Base-by-base conservation (phyloP, 2,329 filamentous ascomycete species). In the Ceratocystis cubensis region DNA sequence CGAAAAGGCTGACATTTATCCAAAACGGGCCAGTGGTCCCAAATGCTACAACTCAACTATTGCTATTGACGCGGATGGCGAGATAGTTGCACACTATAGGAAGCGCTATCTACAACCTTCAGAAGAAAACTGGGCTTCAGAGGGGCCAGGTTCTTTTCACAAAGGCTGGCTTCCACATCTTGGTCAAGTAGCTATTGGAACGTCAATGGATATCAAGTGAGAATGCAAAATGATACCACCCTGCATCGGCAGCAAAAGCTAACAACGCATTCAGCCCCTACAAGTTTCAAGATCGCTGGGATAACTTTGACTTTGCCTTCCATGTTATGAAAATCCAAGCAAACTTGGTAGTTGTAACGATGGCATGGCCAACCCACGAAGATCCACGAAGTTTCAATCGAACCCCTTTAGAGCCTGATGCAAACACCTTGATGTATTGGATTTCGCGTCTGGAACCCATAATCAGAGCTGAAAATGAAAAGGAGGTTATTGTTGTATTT, bases 351-450 rank as follows among this genome's bases (percentile, higher is more conserved):
- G 82, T 91, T 41, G 70, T 93, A 0, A 84, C 82, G 2, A 92
- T 92, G 88, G 88, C 89, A 0, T 93, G 88, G 88, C 78, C 88
- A 41, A 90, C 88, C 1, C 77, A 73, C 66, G 83, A 79, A 69
- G 80, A 78, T 71, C 78, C 74, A 1, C 77, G 71, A 10, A 66
- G 67, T 5, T 84, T 77, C 72, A 83, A 71, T 67, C 78, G 70
- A 25, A 76, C 69, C 69, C 82, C 82, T 0, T 72, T 79, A 0
- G 81, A 84, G 53, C 87, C 88, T 0, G 88, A 92, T 70, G 80
- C 88, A 74, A 83, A 88, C n/a, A 90, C 88, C 0, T 72, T 93
- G 6, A 82, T 83, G 0, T 93, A 92, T 71, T 93, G 89, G 89
- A 77, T 89, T 0, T 81, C 83, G 13, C 81, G 89, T 0, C 78